Evolutionary conservation across 805 yeast species (phyloP).

Genomic region (Ogataea naganishii): DNA sequence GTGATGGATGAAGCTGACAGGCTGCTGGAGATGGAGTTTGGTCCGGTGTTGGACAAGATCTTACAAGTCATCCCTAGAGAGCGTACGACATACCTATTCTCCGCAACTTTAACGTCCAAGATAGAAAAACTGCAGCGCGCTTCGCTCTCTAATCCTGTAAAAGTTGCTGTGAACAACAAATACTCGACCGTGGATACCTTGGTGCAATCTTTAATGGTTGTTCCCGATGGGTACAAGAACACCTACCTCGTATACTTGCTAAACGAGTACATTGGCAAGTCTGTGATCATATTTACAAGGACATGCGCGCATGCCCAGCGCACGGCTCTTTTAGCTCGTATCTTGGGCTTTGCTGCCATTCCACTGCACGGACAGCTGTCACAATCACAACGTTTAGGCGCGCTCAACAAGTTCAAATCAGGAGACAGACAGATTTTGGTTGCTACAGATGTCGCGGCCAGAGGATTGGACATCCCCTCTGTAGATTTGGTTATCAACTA

Average conservation of each 20-base stretch:
- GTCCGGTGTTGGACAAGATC: slow-evolving; percentile 86
- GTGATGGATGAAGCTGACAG: slow-evolving; percentile 98
- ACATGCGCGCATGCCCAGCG: slow-evolving; percentile 95
- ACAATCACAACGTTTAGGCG: slow-evolving; percentile 78
- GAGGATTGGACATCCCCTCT: slow-evolving; percentile 94
- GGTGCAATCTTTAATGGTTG: slow-evolving; percentile 80
- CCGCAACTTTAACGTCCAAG: slow-evolving; percentile 96
- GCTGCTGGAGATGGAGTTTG: slow-evolving; percentile 90
- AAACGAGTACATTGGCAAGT: slow-evolving; percentile 78
- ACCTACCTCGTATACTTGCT: slow-evolving; percentile 76
- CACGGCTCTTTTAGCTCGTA: slow-evolving; percentile 70
- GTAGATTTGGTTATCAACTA: slow-evolving; percentile 87
- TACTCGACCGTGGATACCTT: slow-evolving; percentile 93
- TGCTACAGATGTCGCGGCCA: slow-evolving; percentile 88
- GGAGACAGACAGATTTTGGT: slow-evolving; percentile 62
- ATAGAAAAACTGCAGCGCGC: slow-evolving; percentile 94
- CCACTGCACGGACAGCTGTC: slow-evolving; percentile 92
- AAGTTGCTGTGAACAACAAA: slow-evolving; percentile 81
- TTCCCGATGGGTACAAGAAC: slow-evolving; percentile 88
- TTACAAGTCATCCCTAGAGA: slow-evolving; percentile 76
- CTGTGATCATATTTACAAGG: slow-evolving; percentile 82
- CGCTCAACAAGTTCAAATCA: slow-evolving; percentile 69
- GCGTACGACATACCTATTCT: slow-evolving; percentile 77
- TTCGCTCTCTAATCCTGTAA: slow-evolving; percentile 78
- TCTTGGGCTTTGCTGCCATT: slow-evolving; percentile 79